These are phyloP conservation scores for Phytomonas sp. DNA, from an alignment of 208 protist genomes.

Conservation along the genomic window DNA sequence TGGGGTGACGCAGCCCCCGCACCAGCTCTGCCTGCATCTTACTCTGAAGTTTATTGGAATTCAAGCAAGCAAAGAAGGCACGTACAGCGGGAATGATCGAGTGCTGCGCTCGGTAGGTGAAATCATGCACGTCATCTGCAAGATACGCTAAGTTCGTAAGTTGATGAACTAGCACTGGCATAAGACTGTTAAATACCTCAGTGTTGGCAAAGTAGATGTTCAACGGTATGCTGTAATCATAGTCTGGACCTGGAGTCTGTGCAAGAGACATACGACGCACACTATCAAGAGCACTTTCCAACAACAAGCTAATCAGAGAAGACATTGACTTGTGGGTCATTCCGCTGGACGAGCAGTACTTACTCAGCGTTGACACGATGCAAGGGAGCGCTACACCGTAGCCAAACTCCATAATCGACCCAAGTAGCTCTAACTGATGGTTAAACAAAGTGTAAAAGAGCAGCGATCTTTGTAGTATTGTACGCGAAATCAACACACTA, in stretches of 20 bases:
- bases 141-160: slow-evolving; percentile 68
- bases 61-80: slow-evolving; percentile 66
- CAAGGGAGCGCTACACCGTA: slow-evolving; percentile 57
- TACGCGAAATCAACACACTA: slow-evolving; percentile 30
- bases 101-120: slow-evolving; percentile 60
- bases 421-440: slow-evolving; percentile 66
- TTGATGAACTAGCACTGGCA: slow-evolving; percentile 78
- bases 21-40: slow-evolving; percentile 80
- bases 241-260: slow-evolving; percentile 62
- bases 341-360: slow-evolving; percentile 38
- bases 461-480: slow-evolving; percentile 59
- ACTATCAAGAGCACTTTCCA: slow-evolving; percentile 64
- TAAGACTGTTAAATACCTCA: slow-evolving; percentile 76
- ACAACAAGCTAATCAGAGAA: slow-evolving; percentile 43
- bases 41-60: slow-evolving; percentile 70
- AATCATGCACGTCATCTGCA: slow-evolving; percentile 50
- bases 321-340: slow-evolving; percentile 17
- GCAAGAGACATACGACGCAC: slow-evolving; percentile 62
- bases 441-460: slow-evolving; percentile 77
- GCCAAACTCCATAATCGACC: slow-evolving; percentile 72
- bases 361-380: slow-evolving; percentile 47
- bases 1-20: slow-evolving; percentile 65
- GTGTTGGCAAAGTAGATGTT: slow-evolving; percentile 63
- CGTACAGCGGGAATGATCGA: slow-evolving; percentile 67
- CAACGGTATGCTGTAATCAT: slow-evolving; percentile 66